These are phyloP conservation scores for Ogataea pilisensis DNA, from an alignment of 805 yeast species.

Conservation along the genomic window DNA sequence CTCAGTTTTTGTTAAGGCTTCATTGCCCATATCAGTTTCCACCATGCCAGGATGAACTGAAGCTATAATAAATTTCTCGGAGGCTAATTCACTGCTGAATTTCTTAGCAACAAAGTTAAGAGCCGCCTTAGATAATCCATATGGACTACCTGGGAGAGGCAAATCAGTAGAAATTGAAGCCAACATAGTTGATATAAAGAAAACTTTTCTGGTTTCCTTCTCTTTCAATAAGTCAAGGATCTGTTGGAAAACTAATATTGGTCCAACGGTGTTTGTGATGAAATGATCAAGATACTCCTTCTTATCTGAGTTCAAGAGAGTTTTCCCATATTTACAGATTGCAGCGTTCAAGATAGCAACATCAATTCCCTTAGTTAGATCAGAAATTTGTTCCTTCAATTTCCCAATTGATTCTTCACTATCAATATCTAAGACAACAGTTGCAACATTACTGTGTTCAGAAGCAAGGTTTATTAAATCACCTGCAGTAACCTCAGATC, in stretches of 20 bases:
- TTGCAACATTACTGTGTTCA: neutral
- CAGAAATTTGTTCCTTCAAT: conserved; percentile 1
- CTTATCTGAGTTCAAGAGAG: neutral
- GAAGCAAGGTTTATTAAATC: neutral
- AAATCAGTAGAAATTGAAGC: neutral
- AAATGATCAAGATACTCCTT: neutral
- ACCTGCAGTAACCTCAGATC: neutral
- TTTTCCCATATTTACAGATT: neutral
- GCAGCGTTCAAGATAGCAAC: conserved; percentile 8
- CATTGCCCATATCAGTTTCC: conserved; percentile 31
- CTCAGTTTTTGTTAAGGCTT: neutral
- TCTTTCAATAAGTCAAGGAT: neutral
- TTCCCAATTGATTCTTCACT: conserved; percentile 5
- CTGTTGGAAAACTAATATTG: conserved; percentile 4
- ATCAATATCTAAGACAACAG: conserved; percentile 6
- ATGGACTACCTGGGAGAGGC: neutral
- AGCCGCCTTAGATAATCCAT: conserved; percentile 30
- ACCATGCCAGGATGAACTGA: conserved; percentile 39
- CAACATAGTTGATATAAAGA: neutral
- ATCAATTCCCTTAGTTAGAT: conserved; percentile 4
- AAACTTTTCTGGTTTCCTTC: conserved; percentile 2
- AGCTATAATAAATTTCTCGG: conserved; percentile 27
- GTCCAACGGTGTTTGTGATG: neutral
- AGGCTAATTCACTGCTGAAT: conserved; percentile 24
- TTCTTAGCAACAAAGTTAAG: conserved; percentile 30